Base-by-base conservation (phyloP, 306 rosid genomes). In the Mimosa pudica region DNA sequence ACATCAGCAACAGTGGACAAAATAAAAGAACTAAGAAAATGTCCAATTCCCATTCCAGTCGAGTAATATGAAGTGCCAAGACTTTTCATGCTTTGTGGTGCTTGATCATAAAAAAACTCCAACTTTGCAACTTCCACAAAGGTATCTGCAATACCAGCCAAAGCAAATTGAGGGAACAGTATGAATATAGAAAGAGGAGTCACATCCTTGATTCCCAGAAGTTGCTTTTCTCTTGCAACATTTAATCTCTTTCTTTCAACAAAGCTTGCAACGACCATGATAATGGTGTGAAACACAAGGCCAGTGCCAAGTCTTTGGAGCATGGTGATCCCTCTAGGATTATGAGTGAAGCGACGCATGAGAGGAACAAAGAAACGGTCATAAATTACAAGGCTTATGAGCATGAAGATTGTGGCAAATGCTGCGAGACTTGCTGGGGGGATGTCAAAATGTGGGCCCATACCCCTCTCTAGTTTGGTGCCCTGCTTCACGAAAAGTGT, bases 31-130 rank as follows among this genome's bases (percentile, higher is more conserved):
- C 94, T 85, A 2, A 92, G 84, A 33, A 94, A 90, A 63, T 85
- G 78, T 48, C 97, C 98, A 42, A 89, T 52, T 6, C 94, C 98
- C 54, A 87, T 10, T 71, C 88, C 85, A 54, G 88, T 90, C 0
- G 92, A 86, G 82, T 74, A 90, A 77, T 85, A 94, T 10, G 96
- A 82, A 13, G 93, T 88, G 35, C 97, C 98, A 5, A 94, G 83
- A 70, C 97, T 94, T 64, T 94, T 92, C 94, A 89, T 88, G 74
- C 87, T 84, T 60, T 86, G 81, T 5, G 98, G 98, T 11, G 97
- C 97, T 73, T 94, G 98, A 77, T 90, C 97, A 36, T 92, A 94
- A 84, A 94, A 94, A 20, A 92, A 81, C 83, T 94, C 98, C 2
- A 92, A 10, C 89, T 88, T 94, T 1, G 97, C 97, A 1, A 87